phyloP scores from a whole-genome alignment of 2,329 filamentous ascomycete genomes.

The Claviceps spartinae region DNA sequence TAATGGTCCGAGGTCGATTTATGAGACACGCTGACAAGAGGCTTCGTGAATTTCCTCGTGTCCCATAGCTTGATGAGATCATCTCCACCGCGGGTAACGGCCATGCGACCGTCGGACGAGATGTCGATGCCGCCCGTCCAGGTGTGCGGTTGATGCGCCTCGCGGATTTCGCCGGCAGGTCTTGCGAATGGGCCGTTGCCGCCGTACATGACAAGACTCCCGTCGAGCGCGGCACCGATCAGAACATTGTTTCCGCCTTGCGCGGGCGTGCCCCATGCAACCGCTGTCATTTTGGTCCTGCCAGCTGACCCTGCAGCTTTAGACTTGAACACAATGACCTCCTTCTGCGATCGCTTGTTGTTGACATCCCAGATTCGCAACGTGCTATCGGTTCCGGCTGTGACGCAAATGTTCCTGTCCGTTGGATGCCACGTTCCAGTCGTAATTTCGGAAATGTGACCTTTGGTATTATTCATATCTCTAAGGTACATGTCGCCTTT shows the following conservation, averaged over 20 bases:
- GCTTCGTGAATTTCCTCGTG: constrained; percentile 84
- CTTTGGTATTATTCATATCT: constrained; percentile 96
- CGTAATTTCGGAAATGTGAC: constrained; percentile 84
- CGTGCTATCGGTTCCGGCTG: constrained; percentile 88
- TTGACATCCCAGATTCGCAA: constrained; percentile 95
- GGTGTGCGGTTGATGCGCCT: constrained; percentile 69
- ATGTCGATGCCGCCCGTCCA: constrained; percentile 92
- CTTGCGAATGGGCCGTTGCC: constrained; percentile 77
- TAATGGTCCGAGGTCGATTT: constrained; percentile 73
- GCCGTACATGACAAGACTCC: constrained; percentile 80
- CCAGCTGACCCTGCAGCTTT: constrained; percentile 77
- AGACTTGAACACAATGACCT: constrained; percentile 93
- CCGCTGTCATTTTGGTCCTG: constrained; percentile 83
- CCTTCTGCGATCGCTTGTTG: constrained; percentile 75
- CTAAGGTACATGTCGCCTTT: constrained; percentile 98
- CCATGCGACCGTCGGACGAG: constrained; percentile 77
- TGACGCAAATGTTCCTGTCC: constrained; percentile 73
- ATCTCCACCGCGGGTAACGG: constrained; percentile 84
- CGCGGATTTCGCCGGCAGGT: constrained; percentile 68
- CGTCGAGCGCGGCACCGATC: constrained; percentile 74
- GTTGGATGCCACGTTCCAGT: constrained; percentile 84
- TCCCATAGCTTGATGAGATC: constrained; percentile 95
- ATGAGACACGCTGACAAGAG: constrained; percentile 67
- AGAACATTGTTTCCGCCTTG: constrained; percentile 71
- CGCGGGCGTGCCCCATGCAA: constrained; percentile 66